These are phyloP conservation scores for Penicillium sp. DNA, from an alignment of 2,329 filamentous ascomycete genomes.

Conservation along the genomic window DNA sequence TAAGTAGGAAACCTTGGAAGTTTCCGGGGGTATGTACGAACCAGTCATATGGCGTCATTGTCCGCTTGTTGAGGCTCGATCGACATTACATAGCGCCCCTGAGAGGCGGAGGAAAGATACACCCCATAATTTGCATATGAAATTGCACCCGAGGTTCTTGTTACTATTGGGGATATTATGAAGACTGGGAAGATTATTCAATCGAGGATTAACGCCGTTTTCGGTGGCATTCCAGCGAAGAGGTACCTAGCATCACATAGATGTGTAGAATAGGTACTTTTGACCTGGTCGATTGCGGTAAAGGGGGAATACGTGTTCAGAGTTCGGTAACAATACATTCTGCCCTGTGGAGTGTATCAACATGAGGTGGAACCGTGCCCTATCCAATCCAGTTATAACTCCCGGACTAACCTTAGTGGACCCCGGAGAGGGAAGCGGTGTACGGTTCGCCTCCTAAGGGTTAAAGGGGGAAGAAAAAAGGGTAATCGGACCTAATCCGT, in stretches of 20 bases:
- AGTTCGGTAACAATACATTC: constrained; percentile 10
- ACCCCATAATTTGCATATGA: constrained; percentile 1
- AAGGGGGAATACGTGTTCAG: constrained; percentile 12
- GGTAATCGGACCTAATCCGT: too few relatives aligned
- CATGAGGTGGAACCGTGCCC: not conserved
- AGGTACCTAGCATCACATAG: not conserved
- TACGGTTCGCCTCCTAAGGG: not conserved
- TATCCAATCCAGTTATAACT: not conserved
- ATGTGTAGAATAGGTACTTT: not conserved
- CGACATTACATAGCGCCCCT: constrained; percentile 35
- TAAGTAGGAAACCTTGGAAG: not conserved
- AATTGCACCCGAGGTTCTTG: not conserved
- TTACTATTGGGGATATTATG: not conserved
- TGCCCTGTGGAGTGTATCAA: not conserved
- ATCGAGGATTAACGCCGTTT: not conserved
- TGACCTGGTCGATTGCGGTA: not conserved
- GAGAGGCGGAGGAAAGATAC: constrained; percentile 13
- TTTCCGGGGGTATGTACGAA: not conserved
- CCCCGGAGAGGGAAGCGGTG: constrained; percentile 9
- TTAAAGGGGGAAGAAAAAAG: not conserved
- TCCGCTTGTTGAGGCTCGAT: constrained; percentile 29
- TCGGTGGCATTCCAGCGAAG: not conserved
- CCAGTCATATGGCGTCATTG: constrained; percentile 21
- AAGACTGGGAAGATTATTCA: too few relatives aligned
- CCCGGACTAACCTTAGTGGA: not conserved